These are phyloP conservation scores for Fusarium ramigenum DNA, from an alignment of 2,329 filamentous ascomycete species.

Conservation along the genomic window DNA sequence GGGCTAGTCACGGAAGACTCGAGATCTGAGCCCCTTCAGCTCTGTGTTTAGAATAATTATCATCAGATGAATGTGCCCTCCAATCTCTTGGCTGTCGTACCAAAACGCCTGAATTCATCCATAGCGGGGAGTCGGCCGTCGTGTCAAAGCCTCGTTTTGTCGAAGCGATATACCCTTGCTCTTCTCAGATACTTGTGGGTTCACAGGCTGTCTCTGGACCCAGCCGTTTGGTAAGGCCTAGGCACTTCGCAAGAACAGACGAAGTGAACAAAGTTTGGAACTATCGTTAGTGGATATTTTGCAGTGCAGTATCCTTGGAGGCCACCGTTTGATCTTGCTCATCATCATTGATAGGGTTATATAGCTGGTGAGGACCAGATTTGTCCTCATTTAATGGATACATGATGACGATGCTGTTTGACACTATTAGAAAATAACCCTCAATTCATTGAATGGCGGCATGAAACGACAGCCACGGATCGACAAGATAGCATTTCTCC, in stretches of 20 bases:
- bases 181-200: neutral
- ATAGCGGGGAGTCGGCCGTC: conserved; percentile 21
- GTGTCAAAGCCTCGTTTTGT: conserved; percentile 17
- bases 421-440: neutral
- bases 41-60: neutral
- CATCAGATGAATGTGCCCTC: neutral
- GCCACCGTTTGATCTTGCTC: neutral
- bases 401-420: neutral
- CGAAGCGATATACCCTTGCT: conserved; percentile 2
- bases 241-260: neutral
- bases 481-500: conserved; percentile 1
- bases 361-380: neutral
- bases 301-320: neutral
- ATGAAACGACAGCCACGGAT: neutral
- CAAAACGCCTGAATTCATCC: conserved; percentile 4
- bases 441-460: neutral
- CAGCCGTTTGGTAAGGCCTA: conserved; percentile 22
- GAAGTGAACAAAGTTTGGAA: neutral
- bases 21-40: conserved; percentile 6
- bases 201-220: conserved; percentile 8
- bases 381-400: neutral
- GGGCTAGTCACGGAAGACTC: neutral
- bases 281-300: neutral
- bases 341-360: neutral
- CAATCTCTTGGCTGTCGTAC: neutral